Evolutionary conservation across 2,329 filamentous ascomycete genomes (phyloP), one percentile per base, ranked within the genome.

Genomic region (Ramularia collo-cygni): DNA sequence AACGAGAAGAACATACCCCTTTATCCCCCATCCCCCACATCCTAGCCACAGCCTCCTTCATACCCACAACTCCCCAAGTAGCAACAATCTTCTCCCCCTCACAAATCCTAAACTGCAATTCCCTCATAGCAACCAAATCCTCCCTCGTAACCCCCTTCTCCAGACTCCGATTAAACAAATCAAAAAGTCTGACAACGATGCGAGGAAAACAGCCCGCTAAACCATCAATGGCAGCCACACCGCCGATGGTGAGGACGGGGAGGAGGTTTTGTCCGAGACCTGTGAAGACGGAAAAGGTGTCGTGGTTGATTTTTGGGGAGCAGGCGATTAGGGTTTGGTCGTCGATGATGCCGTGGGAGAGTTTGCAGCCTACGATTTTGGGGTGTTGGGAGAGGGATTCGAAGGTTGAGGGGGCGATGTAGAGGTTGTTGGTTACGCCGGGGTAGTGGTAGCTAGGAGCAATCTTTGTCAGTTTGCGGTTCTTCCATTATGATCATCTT

Each of bases 331-430:
- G 74, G 4, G 73, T 68, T 56, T 81, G 77, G 51, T 74, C 69
- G n/a, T 77, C 79, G 33, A 82, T 69, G 55, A 81, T 76, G 36
- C 77, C 78, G 57, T 83, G 79, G 1, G 77, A 82, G 51, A 83
- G 73, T 63, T 83, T 83, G 63, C 76, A 80, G 36, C 79, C 79
- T 3, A 82, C 78, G 42, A 83, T 81, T 54, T 83, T 83, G 19
- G 75, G 70, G 56, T 83, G 79, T 39, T 70, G 64, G 5, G 79
- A 69, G 17, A 83, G 74, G 51, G 64, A 62, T 52, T 66, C 75
- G 54, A 76, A 79, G 0, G 77, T 78, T 7, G 72, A 66, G 1
- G 77, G 74, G 1, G 70, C 64, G 43, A 83, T 68, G 51, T 71
- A 69, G 52, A 83, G 66, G 52, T 77, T 75, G 65, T 83, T 83